phyloP scores from a whole-genome alignment of 2,329 filamentous ascomycete species.

The Orbilia brochopaga region DNA sequence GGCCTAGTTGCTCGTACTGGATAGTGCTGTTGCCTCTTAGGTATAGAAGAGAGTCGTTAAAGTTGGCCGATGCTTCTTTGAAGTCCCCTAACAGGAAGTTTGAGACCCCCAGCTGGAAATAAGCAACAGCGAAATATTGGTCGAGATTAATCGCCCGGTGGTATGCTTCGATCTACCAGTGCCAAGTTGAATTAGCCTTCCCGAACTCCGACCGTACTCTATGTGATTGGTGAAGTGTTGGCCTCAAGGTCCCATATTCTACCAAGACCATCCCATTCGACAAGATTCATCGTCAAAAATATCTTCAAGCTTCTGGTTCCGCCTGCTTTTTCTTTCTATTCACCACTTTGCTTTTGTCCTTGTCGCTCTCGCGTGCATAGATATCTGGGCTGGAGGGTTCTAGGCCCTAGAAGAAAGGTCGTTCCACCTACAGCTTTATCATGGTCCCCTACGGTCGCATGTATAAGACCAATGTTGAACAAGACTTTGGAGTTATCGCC shows the following conservation, averaged over 20 bases:
- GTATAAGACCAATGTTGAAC: conserved; percentile 98
- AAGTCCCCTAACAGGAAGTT: conserved; percentile 97
- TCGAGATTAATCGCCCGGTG: conserved; percentile 88
- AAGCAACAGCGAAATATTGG: conserved; percentile 94
- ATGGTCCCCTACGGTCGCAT: conserved; percentile 94
- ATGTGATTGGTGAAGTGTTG: no score
- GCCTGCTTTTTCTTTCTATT: background rate
- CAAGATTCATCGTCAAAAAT: no score
- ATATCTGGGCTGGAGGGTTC: background rate
- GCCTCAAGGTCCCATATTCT: background rate
- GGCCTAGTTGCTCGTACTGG: conserved; percentile 92
- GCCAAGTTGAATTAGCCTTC: conserved; percentile 1
- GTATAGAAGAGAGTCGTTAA: conserved; percentile 96
- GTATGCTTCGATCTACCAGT: conserved; percentile 82
- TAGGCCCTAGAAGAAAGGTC: background rate
- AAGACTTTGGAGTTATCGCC: conserved; percentile 96
- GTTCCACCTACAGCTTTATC: conserved; percentile 79
- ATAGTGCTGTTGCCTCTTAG: conserved; percentile 95
- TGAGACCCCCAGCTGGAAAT: conserved; percentile 97
- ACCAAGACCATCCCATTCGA: background rate
- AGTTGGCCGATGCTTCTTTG: conserved; percentile 94
- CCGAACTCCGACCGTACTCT: no score
- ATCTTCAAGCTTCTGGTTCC: background rate
- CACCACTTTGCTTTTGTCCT: background rate
- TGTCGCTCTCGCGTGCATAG: conserved; percentile 22